Conservation (phyloP, 179 eudicot genomes). For the Nepenthes alata region DNA sequence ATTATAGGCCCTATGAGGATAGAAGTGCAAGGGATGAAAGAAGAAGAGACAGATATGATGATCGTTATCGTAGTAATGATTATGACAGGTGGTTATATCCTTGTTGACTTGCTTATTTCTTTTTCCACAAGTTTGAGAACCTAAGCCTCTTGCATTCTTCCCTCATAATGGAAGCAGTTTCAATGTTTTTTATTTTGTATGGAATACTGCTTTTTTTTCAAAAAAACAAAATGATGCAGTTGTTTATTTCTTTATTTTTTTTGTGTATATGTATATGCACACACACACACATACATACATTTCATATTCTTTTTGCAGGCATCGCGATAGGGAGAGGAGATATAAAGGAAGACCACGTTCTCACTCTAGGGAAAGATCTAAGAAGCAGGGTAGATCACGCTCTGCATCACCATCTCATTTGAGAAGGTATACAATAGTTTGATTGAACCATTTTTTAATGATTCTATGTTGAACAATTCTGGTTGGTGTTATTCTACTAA, state of each 20-base stretch:
- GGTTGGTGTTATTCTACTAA: neutral
- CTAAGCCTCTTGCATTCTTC: neutral
- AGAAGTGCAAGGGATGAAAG: conserved; percentile 38
- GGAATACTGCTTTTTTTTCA: neutral
- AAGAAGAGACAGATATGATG: conserved; percentile 35
- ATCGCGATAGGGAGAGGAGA: conserved; percentile 44
- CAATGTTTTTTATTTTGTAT: neutral
- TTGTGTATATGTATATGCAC: neutral
- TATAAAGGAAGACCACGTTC: conserved; percentile 44
- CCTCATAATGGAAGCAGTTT: neutral
- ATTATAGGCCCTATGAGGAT: conserved; percentile 28
- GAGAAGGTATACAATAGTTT: conserved; percentile 29
- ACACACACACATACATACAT: neutral
- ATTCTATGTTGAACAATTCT: neutral
- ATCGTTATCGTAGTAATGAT: conserved; percentile 25
- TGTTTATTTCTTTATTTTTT: too few relatives aligned
- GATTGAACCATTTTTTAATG: neutral
- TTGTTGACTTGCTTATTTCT: neutral
- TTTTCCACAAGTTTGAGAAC: neutral
- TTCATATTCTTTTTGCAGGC: conserved; percentile 22
- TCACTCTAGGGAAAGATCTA: conserved; percentile 23
- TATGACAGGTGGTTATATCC: conserved; percentile 36
- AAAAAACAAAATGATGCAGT: neutral
- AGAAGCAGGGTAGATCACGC: conserved; percentile 32
- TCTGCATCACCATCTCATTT: conserved; percentile 19